A percentile compares a stretch with the other conserved stretches of the same genome.
These are phyloP conservation scores for Actinomucor elegans DNA, from an alignment of 371 early-diverging fungal genomes.

Conservation along the genomic window DNA sequence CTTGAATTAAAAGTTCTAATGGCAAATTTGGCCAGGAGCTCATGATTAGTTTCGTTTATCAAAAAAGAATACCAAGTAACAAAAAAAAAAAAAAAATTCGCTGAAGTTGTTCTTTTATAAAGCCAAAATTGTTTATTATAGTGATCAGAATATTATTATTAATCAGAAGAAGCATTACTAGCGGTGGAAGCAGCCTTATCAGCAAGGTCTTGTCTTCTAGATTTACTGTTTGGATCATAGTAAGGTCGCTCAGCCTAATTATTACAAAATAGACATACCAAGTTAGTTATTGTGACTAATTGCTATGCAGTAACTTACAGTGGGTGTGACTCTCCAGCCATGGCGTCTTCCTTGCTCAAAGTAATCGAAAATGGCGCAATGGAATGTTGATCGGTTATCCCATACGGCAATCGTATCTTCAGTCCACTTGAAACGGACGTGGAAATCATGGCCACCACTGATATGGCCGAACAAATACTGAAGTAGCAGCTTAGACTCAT, in stretches of 20 bases:
- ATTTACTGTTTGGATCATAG: constrained; percentile 51
- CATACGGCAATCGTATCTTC: constrained; percentile 62
- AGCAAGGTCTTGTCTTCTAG: constrained; percentile 13
- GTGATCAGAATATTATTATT: no score
- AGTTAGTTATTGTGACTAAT: no score
- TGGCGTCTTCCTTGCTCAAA: constrained; percentile 24
- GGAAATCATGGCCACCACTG: constrained; percentile 53
- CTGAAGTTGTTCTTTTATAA: no score
- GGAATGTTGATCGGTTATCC: constrained; percentile 57
- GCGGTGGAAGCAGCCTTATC: constrained; percentile 5
- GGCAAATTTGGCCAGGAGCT: no score
- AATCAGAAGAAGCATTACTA: no score
- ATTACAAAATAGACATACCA: no score
- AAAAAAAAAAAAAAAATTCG: no score
- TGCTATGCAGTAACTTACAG: not conserved
- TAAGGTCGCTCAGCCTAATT: constrained; percentile 53
- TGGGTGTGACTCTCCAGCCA: constrained; percentile 43
- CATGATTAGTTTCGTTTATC: no score
- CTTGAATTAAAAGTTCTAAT: no score
- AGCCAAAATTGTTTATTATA: no score
- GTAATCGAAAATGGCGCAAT: constrained; percentile 33
- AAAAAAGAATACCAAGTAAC: no score
- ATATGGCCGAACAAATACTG: constrained; percentile 37
- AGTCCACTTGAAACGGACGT: constrained; percentile 64
- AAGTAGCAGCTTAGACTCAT: constrained; percentile 55